These are phyloP conservation scores for Paramecium pentaurelia DNA, from an alignment of 73 alveolate genomes.

Conservation along the genomic window DNA sequence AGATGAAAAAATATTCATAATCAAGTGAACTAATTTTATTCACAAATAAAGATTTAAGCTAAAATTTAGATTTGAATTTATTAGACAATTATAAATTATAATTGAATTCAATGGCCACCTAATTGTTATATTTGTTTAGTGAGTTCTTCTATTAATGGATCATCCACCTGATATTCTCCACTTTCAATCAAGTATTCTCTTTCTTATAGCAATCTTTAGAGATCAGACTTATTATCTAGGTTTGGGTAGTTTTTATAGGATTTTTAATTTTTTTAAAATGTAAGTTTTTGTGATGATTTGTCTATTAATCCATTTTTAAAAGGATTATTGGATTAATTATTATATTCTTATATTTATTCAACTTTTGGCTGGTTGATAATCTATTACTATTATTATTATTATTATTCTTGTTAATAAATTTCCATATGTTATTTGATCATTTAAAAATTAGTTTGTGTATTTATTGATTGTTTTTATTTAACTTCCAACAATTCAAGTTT, in stretches of 20 bases:
- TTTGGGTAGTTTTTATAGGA: not conserved
- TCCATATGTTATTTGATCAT: not conserved
- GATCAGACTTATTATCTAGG: slow-evolving; percentile 1
- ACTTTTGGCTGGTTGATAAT: not conserved
- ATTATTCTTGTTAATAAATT: not conserved
- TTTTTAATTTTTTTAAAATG: not conserved
- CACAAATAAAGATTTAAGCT: no score
- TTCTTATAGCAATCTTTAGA: slow-evolving; percentile 39
- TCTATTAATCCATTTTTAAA: not conserved
- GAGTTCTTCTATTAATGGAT: slow-evolving; percentile 48
- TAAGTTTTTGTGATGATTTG: not conserved
- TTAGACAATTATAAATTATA: no score
- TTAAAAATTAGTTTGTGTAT: not conserved
- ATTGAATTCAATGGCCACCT: not conserved
- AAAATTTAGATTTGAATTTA: no score
- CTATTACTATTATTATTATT: not conserved
- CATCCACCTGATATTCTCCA: slow-evolving; percentile 50
- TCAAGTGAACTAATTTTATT: no score
- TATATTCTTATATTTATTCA: not conserved
- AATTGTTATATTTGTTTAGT: slow-evolving; percentile 31
- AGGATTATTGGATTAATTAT: not conserved
- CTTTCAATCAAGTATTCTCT: slow-evolving; percentile 51
- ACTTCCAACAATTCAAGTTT: not conserved
- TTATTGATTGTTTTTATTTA: not conserved
- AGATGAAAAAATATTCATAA: no score